Conservation (phyloP, 352 stramenopile genomes). For the Phytopythium oedochilum region DNA sequence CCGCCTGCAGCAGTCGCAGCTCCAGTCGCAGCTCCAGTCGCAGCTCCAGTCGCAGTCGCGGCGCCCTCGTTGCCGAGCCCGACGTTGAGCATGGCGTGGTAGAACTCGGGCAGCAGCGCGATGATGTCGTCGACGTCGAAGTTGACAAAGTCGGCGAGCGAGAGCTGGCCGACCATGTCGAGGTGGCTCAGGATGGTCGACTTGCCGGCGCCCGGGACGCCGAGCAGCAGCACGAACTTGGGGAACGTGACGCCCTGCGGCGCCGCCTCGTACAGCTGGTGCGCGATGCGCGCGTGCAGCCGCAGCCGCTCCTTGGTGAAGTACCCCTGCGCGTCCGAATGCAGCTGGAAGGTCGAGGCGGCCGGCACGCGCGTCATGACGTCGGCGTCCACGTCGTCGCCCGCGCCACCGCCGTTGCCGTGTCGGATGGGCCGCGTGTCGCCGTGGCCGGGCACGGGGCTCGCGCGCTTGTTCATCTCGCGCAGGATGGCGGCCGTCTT, state of each 20-base stretch:
- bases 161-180: slow-evolving; percentile 61
- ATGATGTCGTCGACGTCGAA: slow-evolving; percentile 82
- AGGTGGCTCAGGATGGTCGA: slow-evolving; percentile 75
- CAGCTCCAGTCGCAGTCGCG: neutral
- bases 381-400: slow-evolving; percentile 40
- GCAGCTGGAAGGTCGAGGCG: slow-evolving; percentile 56
- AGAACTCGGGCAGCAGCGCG: slow-evolving; percentile 72
- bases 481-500: slow-evolving; percentile 24
- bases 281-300: slow-evolving; percentile 67
- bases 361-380: slow-evolving; percentile 23
- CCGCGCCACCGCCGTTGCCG: neutral
- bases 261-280: slow-evolving; percentile 57
- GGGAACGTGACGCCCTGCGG: slow-evolving; percentile 49
- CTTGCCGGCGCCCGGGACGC: slow-evolving; percentile 64
- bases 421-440: slow-evolving; percentile 11
- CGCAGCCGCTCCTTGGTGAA: slow-evolving; percentile 57
- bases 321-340: slow-evolving; percentile 51
- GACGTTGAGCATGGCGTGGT: slow-evolving; percentile 81
- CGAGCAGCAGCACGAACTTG: slow-evolving; percentile 68
- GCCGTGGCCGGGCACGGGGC: slow-evolving; percentile 13
- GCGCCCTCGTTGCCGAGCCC: slow-evolving; percentile 56
- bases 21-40: slow-evolving; percentile 2
- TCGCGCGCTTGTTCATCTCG: slow-evolving; percentile 29
- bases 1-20: no score
- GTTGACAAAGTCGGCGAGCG: slow-evolving; percentile 75